phyloP scores from a whole-genome alignment of 129 eudicot species.

The Pseudognaphalium luteoalbum region DNA sequence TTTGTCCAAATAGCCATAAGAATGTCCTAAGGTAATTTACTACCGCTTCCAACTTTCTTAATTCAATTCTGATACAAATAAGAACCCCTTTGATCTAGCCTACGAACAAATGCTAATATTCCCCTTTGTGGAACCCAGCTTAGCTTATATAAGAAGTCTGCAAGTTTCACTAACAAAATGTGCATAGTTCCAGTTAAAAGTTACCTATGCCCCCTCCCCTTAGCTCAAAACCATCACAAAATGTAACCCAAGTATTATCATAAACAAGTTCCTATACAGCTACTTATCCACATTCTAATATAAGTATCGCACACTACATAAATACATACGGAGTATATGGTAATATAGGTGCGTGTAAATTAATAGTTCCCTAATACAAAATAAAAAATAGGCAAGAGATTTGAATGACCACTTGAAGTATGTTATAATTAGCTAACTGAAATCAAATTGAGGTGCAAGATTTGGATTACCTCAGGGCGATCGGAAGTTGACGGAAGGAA shows the following conservation, averaged over 20 bases:
- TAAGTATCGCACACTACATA: neutral
- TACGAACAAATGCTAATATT: neutral
- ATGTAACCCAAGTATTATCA: conserved; percentile 13
- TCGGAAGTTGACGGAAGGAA: conserved; percentile 72
- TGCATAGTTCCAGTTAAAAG: conserved; percentile 19
- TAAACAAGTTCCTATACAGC: conserved; percentile 9
- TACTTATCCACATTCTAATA: conserved; percentile 13
- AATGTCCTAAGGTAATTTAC: conserved; percentile 6
- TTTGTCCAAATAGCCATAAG: conserved; percentile 7
- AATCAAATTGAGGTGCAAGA: neutral
- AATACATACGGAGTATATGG: neutral
- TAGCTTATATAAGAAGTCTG: neutral
- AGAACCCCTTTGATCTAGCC: neutral
- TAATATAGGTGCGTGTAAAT: neutral
- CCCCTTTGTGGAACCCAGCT: conserved; percentile 6
- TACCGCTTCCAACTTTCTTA: neutral
- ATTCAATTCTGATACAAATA: neutral
- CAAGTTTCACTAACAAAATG: conserved; percentile 23
- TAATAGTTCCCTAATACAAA: conserved; percentile 2
- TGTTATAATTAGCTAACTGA: neutral
- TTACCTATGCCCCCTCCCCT: conserved; percentile 11
- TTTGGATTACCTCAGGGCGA: conserved; percentile 50
- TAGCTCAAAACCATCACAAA: conserved; percentile 10
- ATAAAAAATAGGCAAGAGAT: neutral
- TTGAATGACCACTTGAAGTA: no score